phyloP scores from a whole-genome alignment of 192 early-diverging fungal species.

The Backusella circina region DNA sequence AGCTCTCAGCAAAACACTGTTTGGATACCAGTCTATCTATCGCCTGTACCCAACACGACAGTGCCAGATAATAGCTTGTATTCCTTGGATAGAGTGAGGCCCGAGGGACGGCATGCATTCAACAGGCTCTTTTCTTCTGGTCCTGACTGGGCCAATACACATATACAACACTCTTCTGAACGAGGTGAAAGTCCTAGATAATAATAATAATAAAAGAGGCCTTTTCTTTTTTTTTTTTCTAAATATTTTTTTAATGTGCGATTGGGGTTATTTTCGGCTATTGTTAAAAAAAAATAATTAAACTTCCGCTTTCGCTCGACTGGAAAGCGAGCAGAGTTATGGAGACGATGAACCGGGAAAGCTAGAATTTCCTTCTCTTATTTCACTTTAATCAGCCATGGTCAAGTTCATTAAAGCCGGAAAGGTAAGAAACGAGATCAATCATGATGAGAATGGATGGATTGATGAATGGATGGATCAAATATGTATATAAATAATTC shows the following conservation, averaged over 20 bases:
- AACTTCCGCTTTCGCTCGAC: not conserved
- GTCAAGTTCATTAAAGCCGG: slow-evolving; percentile 3
- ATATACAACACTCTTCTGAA: not conserved
- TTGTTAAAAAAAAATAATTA: not conserved
- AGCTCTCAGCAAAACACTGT: not conserved
- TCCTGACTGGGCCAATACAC: not conserved
- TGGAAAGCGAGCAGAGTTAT: not conserved
- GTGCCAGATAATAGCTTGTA: not conserved
- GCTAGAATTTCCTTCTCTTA: slow-evolving; percentile 1
- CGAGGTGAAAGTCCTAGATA: no score
- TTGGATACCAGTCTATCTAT: not conserved
- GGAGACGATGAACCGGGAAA: not conserved
- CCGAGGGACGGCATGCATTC: not conserved
- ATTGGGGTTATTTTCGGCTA: not conserved
- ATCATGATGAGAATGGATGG: not conserved
- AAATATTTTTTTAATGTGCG: not conserved
- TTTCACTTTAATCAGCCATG: slow-evolving; percentile 5
- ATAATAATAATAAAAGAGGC: no score
- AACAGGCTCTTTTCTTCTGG: not conserved
- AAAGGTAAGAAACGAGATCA: not conserved
- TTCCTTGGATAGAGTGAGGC: not conserved
- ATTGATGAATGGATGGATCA: not conserved
- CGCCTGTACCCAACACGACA: not conserved
- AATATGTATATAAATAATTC: not conserved
- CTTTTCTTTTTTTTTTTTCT: no score